phyloP scores from a whole-genome alignment of 305 asterid genomes.

The Ajuga reptans region DNA sequence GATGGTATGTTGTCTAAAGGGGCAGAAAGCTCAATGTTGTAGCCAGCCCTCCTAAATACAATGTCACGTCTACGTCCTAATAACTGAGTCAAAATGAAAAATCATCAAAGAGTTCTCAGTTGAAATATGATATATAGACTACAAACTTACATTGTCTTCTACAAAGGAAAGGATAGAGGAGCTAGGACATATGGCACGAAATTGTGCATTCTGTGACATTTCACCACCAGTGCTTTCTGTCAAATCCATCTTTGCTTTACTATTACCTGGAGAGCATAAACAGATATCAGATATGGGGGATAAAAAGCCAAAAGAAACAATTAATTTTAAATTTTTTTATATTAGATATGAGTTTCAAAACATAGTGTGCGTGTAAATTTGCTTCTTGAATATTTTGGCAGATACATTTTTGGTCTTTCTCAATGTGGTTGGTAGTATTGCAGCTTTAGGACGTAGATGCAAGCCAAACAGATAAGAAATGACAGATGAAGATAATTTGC shows the following conservation, averaged over 20 bases:
- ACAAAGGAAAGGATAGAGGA: conserved; percentile 81
- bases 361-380: background rate
- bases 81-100: conserved; percentile 41
- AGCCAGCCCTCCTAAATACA: conserved; percentile 78
- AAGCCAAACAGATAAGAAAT: background rate
- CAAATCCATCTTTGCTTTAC: conserved; percentile 40
- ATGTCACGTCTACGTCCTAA: conserved; percentile 92
- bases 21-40: conserved; percentile 69
- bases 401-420: background rate
- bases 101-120: conserved; percentile 12
- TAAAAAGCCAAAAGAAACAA: background rate
- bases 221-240: conserved; percentile 34
- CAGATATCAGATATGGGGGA: conserved; percentile 10
- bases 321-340: background rate
- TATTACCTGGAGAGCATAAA: conserved; percentile 43
- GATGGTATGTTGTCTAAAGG: conserved; percentile 92
- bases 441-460: background rate
- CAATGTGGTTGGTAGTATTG: background rate
- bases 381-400: background rate
- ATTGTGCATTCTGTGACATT: conserved; percentile 84
- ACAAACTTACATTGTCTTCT: conserved; percentile 69
- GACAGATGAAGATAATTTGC: background rate
- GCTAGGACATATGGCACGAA: conserved; percentile 88
- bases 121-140: conserved; percentile 6
- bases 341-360: background rate